These are phyloP conservation scores for Tuber aestivum DNA, from an alignment of 495 filamentous ascomycete species.

Conservation along the genomic window DNA sequence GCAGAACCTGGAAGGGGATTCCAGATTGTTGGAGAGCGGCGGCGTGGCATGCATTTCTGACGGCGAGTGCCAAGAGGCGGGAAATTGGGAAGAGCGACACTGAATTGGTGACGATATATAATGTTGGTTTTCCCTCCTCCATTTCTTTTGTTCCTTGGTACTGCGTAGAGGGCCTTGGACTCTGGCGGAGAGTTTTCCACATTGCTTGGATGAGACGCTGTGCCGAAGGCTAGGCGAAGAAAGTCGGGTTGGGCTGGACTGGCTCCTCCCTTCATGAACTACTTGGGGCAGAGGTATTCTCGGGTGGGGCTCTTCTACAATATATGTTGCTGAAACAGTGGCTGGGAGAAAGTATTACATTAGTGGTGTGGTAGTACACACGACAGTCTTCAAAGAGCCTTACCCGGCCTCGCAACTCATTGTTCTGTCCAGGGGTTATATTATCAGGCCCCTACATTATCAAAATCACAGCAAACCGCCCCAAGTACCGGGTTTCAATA, in stretches of 20 bases:
- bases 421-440: neutral
- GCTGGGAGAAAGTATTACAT: neutral
- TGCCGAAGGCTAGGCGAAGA: neutral
- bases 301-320: neutral
- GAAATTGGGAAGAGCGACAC: constrained; percentile 57
- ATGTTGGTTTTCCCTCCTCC: constrained; percentile 31
- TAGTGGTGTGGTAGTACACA: neutral
- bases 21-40: constrained; percentile 91
- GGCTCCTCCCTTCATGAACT: neutral
- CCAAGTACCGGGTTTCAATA: neutral
- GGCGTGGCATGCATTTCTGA: constrained; percentile 91
- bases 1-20: constrained; percentile 95
- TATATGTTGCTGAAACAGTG: neutral
- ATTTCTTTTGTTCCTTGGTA: neutral
- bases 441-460: neutral
- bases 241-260: neutral
- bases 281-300: neutral
- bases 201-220: neutral
- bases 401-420: neutral
- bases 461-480: neutral
- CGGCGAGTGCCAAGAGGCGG: constrained; percentile 66
- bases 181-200: neutral
- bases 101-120: constrained; percentile 55
- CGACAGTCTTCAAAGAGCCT: neutral
- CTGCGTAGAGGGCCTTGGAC: neutral